phyloP scores from a whole-genome alignment of 768 basidiomycete genomes.

The Auriculariales sp. region DNA sequence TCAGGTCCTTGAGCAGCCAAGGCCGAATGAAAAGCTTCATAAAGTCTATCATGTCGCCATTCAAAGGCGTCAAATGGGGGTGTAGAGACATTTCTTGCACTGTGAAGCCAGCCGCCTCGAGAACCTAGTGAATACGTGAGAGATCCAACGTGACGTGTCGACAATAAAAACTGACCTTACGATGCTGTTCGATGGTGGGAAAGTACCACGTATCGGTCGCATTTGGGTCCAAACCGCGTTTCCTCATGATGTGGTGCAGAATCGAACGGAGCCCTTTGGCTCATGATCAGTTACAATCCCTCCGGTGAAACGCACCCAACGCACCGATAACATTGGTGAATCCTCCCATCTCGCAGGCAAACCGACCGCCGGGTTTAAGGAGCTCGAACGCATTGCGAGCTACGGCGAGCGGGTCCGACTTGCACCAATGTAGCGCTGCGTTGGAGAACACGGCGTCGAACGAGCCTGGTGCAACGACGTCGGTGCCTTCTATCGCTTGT shows the following conservation, averaged over 20 bases:
- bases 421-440: slow-evolving; percentile 79
- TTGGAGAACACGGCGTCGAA: slow-evolving; percentile 74
- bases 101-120: slow-evolving; percentile 41
- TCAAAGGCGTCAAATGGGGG: slow-evolving; percentile 39
- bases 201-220: slow-evolving; percentile 74
- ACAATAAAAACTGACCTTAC: slow-evolving; percentile 23
- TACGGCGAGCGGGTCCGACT: slow-evolving; percentile 51
- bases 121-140: slow-evolving; percentile 24
- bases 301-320: slow-evolving; percentile 3
- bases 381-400: slow-evolving; percentile 41
- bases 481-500: slow-evolving; percentile 15
- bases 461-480: slow-evolving; percentile 17
- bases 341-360: slow-evolving; percentile 68
- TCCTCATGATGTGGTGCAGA: slow-evolving; percentile 36
- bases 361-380: slow-evolving; percentile 54
- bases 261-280: slow-evolving; percentile 41
- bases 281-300: background rate
- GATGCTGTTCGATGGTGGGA: slow-evolving; percentile 57
- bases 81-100: slow-evolving; percentile 37
- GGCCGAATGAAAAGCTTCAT: slow-evolving; percentile 37
- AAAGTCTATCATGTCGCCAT: slow-evolving; percentile 24
- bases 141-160: slow-evolving; percentile 1
- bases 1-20: slow-evolving; percentile 40
- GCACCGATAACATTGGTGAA: slow-evolving; percentile 57
- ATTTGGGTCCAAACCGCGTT: slow-evolving; percentile 41